A percentile compares a stretch with the other conserved stretches of the same genome.
Conservation (phyloP, 306 rosid genomes). For the Quercus aquifolioides region DNA sequence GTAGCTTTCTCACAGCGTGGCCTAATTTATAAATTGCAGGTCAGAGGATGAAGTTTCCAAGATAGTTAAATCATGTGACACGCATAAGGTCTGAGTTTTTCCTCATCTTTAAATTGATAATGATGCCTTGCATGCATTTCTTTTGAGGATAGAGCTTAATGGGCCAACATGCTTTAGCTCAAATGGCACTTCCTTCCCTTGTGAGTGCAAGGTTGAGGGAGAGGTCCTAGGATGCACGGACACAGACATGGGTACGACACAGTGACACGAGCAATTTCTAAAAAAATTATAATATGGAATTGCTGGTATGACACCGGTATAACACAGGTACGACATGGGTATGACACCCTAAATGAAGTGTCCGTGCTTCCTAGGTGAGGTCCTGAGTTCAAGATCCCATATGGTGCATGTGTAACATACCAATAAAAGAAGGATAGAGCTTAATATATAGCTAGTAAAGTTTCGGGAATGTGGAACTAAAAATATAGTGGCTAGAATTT, state of each 20-base stretch:
- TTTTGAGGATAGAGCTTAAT: not conserved
- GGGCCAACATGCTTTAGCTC: no score
- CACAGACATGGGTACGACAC: no score
- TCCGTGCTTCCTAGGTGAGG: no score
- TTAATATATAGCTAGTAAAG: not conserved
- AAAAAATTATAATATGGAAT: no score
- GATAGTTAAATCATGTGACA: conserved; percentile 68
- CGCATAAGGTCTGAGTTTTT: conserved; percentile 52
- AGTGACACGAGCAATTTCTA: no score
- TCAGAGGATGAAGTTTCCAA: conserved; percentile 82
- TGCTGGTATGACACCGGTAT: not conserved
- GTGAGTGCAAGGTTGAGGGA: no score
- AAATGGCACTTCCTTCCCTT: no score
- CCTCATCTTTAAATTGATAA: not conserved
- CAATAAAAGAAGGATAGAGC: not conserved
- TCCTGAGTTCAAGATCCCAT: no score
- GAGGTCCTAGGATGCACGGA: no score
- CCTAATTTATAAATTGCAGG: conserved; percentile 43
- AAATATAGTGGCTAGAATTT: not conserved
- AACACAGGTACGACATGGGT: no score
- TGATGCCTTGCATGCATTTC: conserved; percentile 2
- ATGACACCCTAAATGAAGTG: no score
- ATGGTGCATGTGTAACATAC: no score
- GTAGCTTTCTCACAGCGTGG: not conserved
- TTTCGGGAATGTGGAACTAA: not conserved